A percentile compares a stretch with the other conserved stretches of the same genome.
phyloP scores from a whole-genome alignment of 257 asterid species.

The Solanum chmielewskii region DNA sequence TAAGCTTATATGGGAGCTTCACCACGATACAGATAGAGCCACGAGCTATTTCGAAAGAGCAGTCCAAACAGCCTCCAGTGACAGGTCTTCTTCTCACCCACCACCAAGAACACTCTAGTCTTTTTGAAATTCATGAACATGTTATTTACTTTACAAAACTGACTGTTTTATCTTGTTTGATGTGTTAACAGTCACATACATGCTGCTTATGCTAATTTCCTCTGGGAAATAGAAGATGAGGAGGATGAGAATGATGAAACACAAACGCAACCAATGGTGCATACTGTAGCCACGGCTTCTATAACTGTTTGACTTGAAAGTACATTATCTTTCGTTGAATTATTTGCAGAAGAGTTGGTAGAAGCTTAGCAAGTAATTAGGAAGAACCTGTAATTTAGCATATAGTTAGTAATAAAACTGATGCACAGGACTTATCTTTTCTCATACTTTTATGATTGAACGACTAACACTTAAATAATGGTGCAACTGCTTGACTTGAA shows the following conservation, averaged over 20 bases:
- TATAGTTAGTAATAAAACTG: not conserved
- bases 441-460: not conserved
- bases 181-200: constrained; percentile 53
- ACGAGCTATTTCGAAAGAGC: constrained; percentile 51
- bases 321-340: not conserved
- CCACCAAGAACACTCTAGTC: not conserved
- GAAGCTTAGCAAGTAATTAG: not conserved
- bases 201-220: constrained; percentile 75
- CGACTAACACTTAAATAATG: not conserved
- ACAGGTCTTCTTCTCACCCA: constrained; percentile 31
- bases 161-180: not conserved
- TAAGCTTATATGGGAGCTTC: constrained; percentile 61
- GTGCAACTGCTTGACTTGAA: constrained; percentile 19
- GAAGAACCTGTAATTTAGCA: not conserved
- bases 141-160: not conserved
- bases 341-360: not conserved
- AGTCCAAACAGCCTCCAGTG: constrained; percentile 41
- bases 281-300: constrained; percentile 33
- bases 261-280: not conserved
- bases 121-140: not conserved
- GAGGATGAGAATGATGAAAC: constrained; percentile 24
- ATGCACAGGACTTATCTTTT: not conserved
- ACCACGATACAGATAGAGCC: constrained; percentile 52
- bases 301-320: constrained; percentile 20
- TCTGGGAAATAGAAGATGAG: constrained; percentile 55